These are phyloP conservation scores for Penicillium sp. DNA, from an alignment of 2,329 filamentous ascomycete species.

Conservation along the genomic window DNA sequence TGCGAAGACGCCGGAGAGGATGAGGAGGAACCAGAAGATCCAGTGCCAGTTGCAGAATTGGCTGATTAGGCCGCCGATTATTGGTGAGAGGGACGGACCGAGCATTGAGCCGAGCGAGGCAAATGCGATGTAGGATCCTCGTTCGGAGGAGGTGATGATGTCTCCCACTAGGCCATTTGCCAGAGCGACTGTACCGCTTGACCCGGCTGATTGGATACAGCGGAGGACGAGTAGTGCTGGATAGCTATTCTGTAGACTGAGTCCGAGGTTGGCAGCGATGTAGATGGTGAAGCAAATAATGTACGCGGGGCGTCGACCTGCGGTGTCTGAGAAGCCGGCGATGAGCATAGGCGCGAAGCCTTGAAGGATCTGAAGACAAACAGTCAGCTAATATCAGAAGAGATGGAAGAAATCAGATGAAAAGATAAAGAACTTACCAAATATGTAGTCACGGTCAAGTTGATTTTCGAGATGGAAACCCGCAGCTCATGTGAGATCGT, in stretches of 20 bases:
- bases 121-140: conserved; percentile 56
- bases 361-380: conserved; percentile 23
- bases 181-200: conserved; percentile 62
- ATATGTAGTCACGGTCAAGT: conserved; percentile 58
- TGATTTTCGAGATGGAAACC: conserved; percentile 49
- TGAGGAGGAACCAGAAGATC: conserved; percentile 71
- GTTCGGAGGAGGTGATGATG: conserved; percentile 61
- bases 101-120: conserved; percentile 54
- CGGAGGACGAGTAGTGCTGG: conserved; percentile 32
- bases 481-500: conserved; percentile 43
- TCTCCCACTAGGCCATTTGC: conserved; percentile 66
- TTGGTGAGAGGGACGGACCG: conserved; percentile 57
- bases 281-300: conserved; percentile 57
- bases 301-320: conserved; percentile 63
- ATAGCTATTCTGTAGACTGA: conserved; percentile 63
- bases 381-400: background rate
- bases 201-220: conserved; percentile 25
- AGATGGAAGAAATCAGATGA: conserved; percentile 3
- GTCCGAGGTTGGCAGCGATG: conserved; percentile 62
- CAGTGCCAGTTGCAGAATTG: conserved; percentile 66
- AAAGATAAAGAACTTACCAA: conserved; percentile 36
- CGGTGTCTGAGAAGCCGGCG: conserved; percentile 64
- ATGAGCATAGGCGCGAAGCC: conserved; percentile 51
- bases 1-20: conserved; percentile 55
- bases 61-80: conserved; percentile 68